Conservation (phyloP, 768 basidiomycete species). For the Mycena kentingensis region DNA sequence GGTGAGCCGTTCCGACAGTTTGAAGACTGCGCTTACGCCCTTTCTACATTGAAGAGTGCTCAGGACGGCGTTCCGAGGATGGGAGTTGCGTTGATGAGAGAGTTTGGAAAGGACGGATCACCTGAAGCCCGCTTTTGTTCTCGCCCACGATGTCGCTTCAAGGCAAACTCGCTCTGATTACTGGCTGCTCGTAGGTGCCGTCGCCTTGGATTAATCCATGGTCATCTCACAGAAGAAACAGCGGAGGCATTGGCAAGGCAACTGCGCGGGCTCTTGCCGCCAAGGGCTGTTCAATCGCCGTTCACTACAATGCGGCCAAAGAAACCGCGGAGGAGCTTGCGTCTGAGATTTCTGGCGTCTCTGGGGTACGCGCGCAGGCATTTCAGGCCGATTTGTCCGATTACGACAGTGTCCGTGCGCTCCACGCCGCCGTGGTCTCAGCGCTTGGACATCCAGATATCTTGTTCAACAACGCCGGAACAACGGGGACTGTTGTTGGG, state of each 20-base stretch:
- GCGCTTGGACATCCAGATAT: slow-evolving; percentile 51
- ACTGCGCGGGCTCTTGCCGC: slow-evolving; percentile 49
- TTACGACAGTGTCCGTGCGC: slow-evolving; percentile 46
- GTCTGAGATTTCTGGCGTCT: slow-evolving; percentile 31
- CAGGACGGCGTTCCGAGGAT: too few relatives aligned
- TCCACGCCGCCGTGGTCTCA: slow-evolving; percentile 45
- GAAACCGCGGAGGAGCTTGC: slow-evolving; percentile 43
- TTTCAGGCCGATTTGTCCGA: slow-evolving; percentile 51
- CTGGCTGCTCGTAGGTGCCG: slow-evolving; percentile 40
- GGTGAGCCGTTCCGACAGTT: too few relatives aligned
- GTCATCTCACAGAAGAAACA: slow-evolving; percentile 21
- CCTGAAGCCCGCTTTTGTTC: neutral
- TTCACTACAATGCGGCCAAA: slow-evolving; percentile 49
- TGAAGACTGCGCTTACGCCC: too few relatives aligned
- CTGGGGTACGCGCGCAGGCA: slow-evolving; percentile 40
- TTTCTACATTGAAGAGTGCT: too few relatives aligned
- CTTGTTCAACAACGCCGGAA: slow-evolving; percentile 54
- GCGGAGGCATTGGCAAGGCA: slow-evolving; percentile 56
- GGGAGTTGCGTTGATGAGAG: too few relatives aligned
- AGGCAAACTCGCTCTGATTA: slow-evolving; percentile 39
- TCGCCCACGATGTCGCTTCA: slow-evolving; percentile 18
- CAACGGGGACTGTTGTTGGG: slow-evolving; percentile 43
- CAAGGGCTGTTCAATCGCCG: slow-evolving; percentile 49
- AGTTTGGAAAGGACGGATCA: too few relatives aligned
- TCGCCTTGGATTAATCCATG: neutral